Evolutionary conservation across 2,329 filamentous ascomycete species (phyloP), one percentile per base, ranked within the genome.

Genomic region (Paraphaeosphaeria minitans): DNA sequence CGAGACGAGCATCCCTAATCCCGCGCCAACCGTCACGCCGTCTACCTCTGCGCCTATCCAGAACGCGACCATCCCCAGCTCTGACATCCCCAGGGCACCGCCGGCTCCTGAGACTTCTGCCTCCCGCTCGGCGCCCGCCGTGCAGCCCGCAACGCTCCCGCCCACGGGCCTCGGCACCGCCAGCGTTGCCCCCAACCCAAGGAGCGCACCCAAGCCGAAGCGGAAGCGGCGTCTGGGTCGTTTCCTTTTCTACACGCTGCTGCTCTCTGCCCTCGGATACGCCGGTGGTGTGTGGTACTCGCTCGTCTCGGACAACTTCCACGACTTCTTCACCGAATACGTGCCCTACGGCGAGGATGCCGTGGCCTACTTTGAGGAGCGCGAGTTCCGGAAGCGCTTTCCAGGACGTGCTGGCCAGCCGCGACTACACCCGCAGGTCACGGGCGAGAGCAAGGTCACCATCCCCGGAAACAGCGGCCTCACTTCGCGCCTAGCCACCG

Each of bases 241-340:
- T 74, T 89, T 93, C 74, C 80, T 97, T 58, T 80, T 93, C 65
- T 91, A 90, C 55, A 79, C 97, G 50, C 80, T 93, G 62, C 79
- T 97, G 46, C 85, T 97, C 29, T 88, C 90, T 27, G 87, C 87
- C 6, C 78, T 96, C 46, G 88, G 90, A 41, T 99, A 97, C 71
- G 91, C 86, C 56, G 93, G 93, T 65, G 93, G 94, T 66, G 89
- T 97, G 56, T 97, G 91, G 83, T 95, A 96, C 78, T 94, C 95
- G 56, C 87, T 96, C 65, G 85, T 95, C 78, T 96, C 90, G 74
- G 95, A 99, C 82, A 97, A 92, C 80, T 99, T 98, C 85, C 94
- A 99, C 80, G 95, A 99, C 79, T 95, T 97, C 83, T 99, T 99
- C 81, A 98, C 93, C 70, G 93, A 97, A 80, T 99, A 94, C 77